These are phyloP conservation scores for Clathrospora elynae DNA, from an alignment of 2,329 filamentous ascomycete genomes.

Conservation along the genomic window DNA sequence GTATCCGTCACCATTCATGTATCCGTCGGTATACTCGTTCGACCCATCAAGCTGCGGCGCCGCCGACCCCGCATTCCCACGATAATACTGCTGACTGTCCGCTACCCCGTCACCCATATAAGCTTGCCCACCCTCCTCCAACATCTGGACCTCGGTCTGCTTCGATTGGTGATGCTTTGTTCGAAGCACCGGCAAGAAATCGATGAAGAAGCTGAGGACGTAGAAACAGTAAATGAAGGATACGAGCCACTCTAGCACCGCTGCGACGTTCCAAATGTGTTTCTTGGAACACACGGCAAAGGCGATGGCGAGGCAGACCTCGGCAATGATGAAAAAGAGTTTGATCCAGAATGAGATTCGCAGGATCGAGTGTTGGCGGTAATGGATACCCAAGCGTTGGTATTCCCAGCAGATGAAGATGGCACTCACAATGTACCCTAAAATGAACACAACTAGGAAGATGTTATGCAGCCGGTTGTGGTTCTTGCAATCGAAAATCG, in stretches of 20 bases:
- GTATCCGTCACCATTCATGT: slow-evolving; percentile 26
- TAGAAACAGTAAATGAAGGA: slow-evolving; percentile 88
- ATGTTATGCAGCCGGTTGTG: slow-evolving; percentile 72
- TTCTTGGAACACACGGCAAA: slow-evolving; percentile 67
- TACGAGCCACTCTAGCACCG: slow-evolving; percentile 79
- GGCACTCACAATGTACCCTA: slow-evolving; percentile 81
- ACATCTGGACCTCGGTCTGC: slow-evolving; percentile 45
- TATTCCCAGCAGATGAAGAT: slow-evolving; percentile 92
- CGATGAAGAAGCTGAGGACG: slow-evolving; percentile 82
- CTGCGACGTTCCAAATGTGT: slow-evolving; percentile 66
- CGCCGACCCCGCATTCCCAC: slow-evolving; percentile 23
- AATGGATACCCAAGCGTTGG: slow-evolving; percentile 79
- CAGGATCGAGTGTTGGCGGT: slow-evolving; percentile 75
- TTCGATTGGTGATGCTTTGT: slow-evolving; percentile 57
- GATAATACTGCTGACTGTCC: slow-evolving; percentile 35
- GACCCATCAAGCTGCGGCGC: slow-evolving; percentile 16
- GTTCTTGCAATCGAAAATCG: slow-evolving; percentile 80
- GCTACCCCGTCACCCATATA: slow-evolving; percentile 32
- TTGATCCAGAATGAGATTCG: slow-evolving; percentile 86
- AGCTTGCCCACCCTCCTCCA: slow-evolving; percentile 22
- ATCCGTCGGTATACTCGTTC: slow-evolving; percentile 21
- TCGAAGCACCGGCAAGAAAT: slow-evolving; percentile 78
- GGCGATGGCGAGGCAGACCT: slow-evolving; percentile 72
- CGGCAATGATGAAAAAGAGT: slow-evolving; percentile 79
- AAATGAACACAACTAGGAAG: slow-evolving; percentile 83